Evolutionary conservation across 2,329 filamentous ascomycete genomes (phyloP), one percentile per base, ranked within the genome.

Genomic region (Aspergillus sp.): DNA sequence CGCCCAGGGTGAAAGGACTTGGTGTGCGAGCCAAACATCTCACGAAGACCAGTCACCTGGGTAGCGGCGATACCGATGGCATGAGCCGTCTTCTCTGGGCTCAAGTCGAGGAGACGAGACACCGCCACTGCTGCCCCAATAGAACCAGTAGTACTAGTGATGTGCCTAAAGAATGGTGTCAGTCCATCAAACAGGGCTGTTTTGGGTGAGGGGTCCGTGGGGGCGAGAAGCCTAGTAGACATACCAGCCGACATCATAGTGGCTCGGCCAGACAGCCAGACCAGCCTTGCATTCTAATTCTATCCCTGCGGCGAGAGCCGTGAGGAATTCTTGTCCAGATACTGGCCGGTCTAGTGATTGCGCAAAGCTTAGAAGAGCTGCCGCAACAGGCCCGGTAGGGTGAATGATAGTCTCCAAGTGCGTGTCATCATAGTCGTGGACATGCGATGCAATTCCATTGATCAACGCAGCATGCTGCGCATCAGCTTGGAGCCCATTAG

Each of bases 401-500:
- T 86, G 84, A 48, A 85, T 85, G 63, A 85, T 82, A 5, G 81
- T 85, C 50, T 82, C 81, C 1, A 85, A 74, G 63, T 85, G 83
- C 1, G 82, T 85, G 66, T 85, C 82, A 62, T 86, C 83, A 67
- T 85, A 86, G 65, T 85, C 82, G 59, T 85, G 80, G 3, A 84
- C 81, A 61, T 85, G 82, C 30, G 80, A 83, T 12, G 82, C 80
- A 47, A 85, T 84, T 25, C 83, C 83, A 61, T 85, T 85, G 50
- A 86, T 65, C 6, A 85, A 70, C 0, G 82, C 81, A 1, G 83
- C 82, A 58, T 82, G 75, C 64, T 82, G 79, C 2, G 81, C 77
- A 63, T 84, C 81, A 5, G 74, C 70, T 49, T 65, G 55, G 38
- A 38, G 30, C 30, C 50, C 59, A 9, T 48, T 49, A 13, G 65